Conservation (phyloP, 495 filamentous ascomycete genomes). For the Cairneyella variabilis region DNA sequence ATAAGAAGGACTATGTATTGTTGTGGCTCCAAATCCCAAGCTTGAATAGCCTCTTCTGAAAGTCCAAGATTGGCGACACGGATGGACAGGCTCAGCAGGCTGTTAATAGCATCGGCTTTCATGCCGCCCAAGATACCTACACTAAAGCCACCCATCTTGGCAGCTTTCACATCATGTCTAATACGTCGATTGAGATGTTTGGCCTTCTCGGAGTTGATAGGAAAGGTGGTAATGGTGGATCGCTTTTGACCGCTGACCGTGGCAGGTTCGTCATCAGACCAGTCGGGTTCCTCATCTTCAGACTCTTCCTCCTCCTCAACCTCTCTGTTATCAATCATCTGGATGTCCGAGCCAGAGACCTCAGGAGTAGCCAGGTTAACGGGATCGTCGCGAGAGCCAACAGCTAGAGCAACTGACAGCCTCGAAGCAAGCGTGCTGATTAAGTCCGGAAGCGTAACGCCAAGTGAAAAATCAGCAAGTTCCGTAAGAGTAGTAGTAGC, state of each 20-base stretch:
- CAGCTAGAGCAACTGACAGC: constrained; percentile 24
- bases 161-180: constrained; percentile 57
- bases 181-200: constrained; percentile 36
- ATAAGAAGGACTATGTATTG: constrained; percentile 79
- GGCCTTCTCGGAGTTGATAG: constrained; percentile 1
- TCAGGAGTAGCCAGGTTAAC: constrained; percentile 16
- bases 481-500: too few species aligned
- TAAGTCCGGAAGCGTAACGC: too few species aligned
- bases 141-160: constrained; percentile 66
- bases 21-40: constrained; percentile 64
- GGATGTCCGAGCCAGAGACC: constrained; percentile 33
- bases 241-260: constrained; percentile 14
- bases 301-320: constrained; percentile 28
- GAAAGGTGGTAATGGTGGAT: not conserved
- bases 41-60: constrained; percentile 69
- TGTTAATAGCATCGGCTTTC: constrained; percentile 32
- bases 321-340: constrained; percentile 29
- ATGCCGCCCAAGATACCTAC: constrained; percentile 59
- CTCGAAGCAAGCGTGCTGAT: too few species aligned
- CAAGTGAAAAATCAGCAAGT: too few species aligned
- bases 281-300: constrained; percentile 21
- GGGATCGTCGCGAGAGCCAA: constrained; percentile 31
- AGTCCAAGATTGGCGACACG: constrained; percentile 68
- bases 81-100: constrained; percentile 60
- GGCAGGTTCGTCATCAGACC: constrained; percentile 5